Evolutionary conservation across 139 green algal genomes (phyloP), one percentile per base, ranked within the genome.

Genomic region (Diplosphaera chodatii): DNA sequence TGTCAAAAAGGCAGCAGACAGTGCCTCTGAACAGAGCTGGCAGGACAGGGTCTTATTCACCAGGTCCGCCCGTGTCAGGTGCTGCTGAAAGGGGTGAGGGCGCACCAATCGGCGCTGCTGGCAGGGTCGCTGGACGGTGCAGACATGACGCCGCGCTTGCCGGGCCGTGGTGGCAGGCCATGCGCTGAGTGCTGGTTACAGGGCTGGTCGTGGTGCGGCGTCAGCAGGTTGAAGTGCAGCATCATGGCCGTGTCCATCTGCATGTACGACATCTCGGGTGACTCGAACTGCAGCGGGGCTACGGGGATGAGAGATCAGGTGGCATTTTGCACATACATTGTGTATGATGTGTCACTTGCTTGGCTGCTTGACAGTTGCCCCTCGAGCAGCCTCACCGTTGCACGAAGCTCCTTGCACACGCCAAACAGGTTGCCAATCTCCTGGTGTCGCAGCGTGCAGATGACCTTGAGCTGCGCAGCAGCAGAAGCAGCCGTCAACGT

Each of bases 391-490:
- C 75, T 73, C 32, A 81, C 72, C 55, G 68, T 78, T 16, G 32
- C 48, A n/a, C 64, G 32, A 27, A 84, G 64, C 27, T 76, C 59
- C 59, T 78, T 72, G 64, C 77, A 78, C 20, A 84, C 80, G 67
- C 56, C 32, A 67, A 86, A 85, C 31, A 86, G 55, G 18, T 78
- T 74, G 6, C 67, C 65, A 27, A 86, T 73, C n/a, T 86, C 80
- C 21, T 82, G 65, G 40, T 86, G 80, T 2, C 48, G 27, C n/a
- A 86, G 70, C 25, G 70, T 73, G 74, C 80, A 86, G 25, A 86
- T 37, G 55, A 86, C 77, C 55, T 83, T 83, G 34, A 83, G 65
- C 78, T 79, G 74, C 48, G 67, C 48, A 25, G 48, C 48, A 59
- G 16, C 3, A 59, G 18, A 3, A 59, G n/a, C n/a, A n/a, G n/a